Base-by-base conservation (phyloP, 139 green algal genomes). In the Edaphochlamys debaryana region DNA sequence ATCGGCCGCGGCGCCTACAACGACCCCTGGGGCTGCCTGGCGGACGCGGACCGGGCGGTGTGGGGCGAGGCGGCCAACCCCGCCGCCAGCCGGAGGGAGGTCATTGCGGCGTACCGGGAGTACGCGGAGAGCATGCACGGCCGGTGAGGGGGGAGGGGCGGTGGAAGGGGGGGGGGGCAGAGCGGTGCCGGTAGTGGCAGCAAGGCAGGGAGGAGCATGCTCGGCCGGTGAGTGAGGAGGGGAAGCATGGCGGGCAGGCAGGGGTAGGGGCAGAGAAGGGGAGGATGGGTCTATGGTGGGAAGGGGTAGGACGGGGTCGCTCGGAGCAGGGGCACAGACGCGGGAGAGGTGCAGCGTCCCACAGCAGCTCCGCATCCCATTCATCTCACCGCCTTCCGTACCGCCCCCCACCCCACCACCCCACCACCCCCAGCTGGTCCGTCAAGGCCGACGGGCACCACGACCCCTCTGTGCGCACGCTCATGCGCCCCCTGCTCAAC, bases 1-100 rank as follows among this genome's bases (percentile, higher is more conserved):
- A 89, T 94, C 19, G 89, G 97, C 13, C 83, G 97, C 0, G 92
- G 91, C 1, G 96, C 96, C 0, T 99, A 98, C 89, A 92, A 95
- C 71, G 81, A 93, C 67, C 93, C 94, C 3, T 98, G 96, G 96
- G 84, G 94, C 40, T 85, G 91, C 45, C 88, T 98, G 72, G 84
- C 79, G n/a, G 87, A 95, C 66, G 96, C 94, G 37, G 96, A 98
- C 88, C 52, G 78, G 2, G 48, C 71, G 1, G 82, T 98, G 15
- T 98, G 94, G 89, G 93, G 94, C 0, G 94, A 88, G 42, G 54
- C 37, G 0, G 41, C 23, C 41, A 96, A 96, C 63, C 66, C 89
- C 6, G 92, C 91, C 36, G 64, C 75, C 17, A 95, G 77, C 84
- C 85, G 95, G 60, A 87, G 95, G 30, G 83, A 93, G 89, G 92